Evolutionary conservation across 805 yeast species (phyloP), one percentile per base, ranked within the genome.

Genomic region (Ascoidea asiatica): DNA sequence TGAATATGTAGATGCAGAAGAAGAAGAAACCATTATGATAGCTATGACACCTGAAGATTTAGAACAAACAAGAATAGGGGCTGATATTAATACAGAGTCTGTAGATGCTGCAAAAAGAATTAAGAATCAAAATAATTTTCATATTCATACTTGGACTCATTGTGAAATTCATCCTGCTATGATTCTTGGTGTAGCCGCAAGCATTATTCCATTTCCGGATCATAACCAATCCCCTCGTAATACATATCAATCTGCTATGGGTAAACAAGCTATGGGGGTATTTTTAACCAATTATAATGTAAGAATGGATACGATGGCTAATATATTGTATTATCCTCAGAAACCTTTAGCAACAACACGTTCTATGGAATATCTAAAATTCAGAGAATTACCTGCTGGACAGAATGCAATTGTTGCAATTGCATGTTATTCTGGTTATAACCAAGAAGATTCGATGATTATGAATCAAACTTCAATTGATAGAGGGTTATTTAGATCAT

Each of bases 201-300:
- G 95, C 22, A 88, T 92, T 61, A 92, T 92, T 73, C 99, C 99
- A 18, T 92, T 92, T 84, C 99, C 99, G 13, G 98, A 92, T 67
- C 99, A 92, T 65, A 92, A 92, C 65, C 98, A 92, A 71, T 89
- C 97, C 48, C 98, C 98, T 48, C 90, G 98, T 79, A 92, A 92
- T 61, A 92, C 98, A 3, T 92, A 92, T 65, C 98, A 92, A 70
- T 89, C 96, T 61, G 98, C 98, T 51, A 92, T 92, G 98, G 98
- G 98, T 78, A 92, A 92, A 66, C 98, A 92, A 69, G 98, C 98
- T 46, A 92, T 92, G 98, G 98, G 98, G 61, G 97, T 92, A 7
- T 90, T 85, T 64, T 73, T 90, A 56, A 92, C 98, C 4, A 92
- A 92, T 60, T 92, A 90, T 63, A 76, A 81, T 47, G 95, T 90